These are phyloP conservation scores for Arxiozyma bovina DNA, from an alignment of 1,139 yeast species.

Conservation along the genomic window DNA sequence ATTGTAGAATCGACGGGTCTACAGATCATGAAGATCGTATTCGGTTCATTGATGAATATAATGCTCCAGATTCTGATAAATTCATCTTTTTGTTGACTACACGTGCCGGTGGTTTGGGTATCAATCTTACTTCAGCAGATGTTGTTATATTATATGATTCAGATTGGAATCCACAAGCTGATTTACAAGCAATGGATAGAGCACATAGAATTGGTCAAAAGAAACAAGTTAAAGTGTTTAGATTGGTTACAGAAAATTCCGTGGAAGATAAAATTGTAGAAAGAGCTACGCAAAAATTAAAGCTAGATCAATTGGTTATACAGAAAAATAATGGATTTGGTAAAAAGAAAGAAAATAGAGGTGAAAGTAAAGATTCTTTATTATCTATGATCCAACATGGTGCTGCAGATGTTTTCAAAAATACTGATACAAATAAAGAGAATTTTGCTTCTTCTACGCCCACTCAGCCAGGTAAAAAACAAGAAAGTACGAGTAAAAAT, in stretches of 20 bases:
- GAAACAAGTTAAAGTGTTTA: conserved; percentile 83
- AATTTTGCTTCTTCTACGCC: conserved; percentile 13
- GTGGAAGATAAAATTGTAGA: conserved; percentile 94
- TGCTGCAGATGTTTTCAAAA: conserved; percentile 74
- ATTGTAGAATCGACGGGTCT: conserved; percentile 91
- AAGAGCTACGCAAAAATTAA: conserved; percentile 87
- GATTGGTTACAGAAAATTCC: conserved; percentile 92
- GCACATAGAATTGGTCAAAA: conserved; percentile 98
- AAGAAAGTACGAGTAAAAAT: neutral
- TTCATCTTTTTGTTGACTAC: conserved; percentile 84
- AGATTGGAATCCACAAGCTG: conserved; percentile 99
- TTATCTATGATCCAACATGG: conserved; percentile 96
- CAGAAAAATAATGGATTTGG: conserved; percentile 70
- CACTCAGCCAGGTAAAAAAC: conserved; percentile 30
- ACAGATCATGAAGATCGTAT: conserved; percentile 92
- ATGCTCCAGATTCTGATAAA: conserved; percentile 71
- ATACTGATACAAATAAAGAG: conserved; percentile 14
- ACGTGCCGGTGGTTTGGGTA: conserved; percentile 98
- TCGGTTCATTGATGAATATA: conserved; percentile 84
- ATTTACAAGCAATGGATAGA: conserved; percentile 96
- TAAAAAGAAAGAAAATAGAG: conserved; percentile 39
- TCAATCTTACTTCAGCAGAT: conserved; percentile 88
- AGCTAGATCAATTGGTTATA: conserved; percentile 89
- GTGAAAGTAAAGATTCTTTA: conserved; percentile 72
- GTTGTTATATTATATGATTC: conserved; percentile 84